phyloP scores from a whole-genome alignment of 2,329 filamentous ascomycete species.

The Penicillium sp. region DNA sequence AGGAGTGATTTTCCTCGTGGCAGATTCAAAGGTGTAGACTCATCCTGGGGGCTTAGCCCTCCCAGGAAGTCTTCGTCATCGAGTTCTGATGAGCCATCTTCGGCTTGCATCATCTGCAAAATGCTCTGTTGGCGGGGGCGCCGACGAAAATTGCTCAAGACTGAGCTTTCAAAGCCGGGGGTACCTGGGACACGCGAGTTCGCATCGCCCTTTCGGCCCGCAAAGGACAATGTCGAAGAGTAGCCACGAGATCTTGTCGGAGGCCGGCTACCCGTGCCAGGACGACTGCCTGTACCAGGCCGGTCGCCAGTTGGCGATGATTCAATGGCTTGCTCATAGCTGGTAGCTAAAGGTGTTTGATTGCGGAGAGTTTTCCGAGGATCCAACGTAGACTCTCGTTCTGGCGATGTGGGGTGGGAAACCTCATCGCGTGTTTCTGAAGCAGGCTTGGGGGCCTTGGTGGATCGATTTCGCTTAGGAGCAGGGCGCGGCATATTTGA shows the following conservation, averaged over 20 bases:
- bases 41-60: constrained; percentile 44
- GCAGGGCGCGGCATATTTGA: constrained; percentile 24
- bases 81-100: constrained; percentile 39
- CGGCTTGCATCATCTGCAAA: constrained; percentile 45
- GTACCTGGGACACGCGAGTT: constrained; percentile 39
- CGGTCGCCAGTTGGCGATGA: constrained; percentile 36
- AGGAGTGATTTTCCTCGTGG: constrained; percentile 34
- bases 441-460: constrained; percentile 8
- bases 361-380: constrained; percentile 23
- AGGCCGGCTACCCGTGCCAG: constrained; percentile 36
- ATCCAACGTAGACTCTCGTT: constrained; percentile 17
- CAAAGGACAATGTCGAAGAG: constrained; percentile 40
- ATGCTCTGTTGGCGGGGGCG: constrained; percentile 47
- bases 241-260: constrained; percentile 40
- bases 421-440: constrained; percentile 8
- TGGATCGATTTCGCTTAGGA: constrained; percentile 20
- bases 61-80: constrained; percentile 45
- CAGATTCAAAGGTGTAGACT: constrained; percentile 45
- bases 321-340: constrained; percentile 35
- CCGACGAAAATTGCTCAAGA: constrained; percentile 46
- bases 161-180: constrained; percentile 43
- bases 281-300: constrained; percentile 33
- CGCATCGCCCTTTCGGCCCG: constrained; percentile 38
- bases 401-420: constrained; percentile 13
- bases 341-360: constrained; percentile 33